phyloP scores from a whole-genome alignment of 108 stramenopile species.

The Mayamaea pseudoterrestris region DNA sequence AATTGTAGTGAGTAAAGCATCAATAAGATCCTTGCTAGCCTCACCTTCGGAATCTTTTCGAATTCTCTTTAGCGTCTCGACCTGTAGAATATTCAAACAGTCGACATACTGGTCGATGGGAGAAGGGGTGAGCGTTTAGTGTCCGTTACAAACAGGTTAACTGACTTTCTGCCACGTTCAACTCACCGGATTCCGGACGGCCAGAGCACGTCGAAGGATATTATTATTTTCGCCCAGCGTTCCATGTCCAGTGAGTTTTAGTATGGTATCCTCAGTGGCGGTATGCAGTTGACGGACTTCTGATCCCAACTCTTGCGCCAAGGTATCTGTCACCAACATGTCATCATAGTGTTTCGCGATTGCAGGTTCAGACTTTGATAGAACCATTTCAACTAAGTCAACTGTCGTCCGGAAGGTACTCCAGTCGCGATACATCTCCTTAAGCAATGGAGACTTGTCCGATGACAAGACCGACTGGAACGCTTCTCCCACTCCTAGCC shows the following conservation, averaged over 20 bases:
- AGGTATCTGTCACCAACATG: constrained; percentile 59
- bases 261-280: constrained; percentile 58
- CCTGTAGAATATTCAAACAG: constrained; percentile 89
- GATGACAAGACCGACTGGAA: constrained; percentile 41
- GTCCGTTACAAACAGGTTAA: too few species aligned
- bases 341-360: constrained; percentile 88
- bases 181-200: constrained; percentile 81
- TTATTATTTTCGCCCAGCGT: constrained; percentile 59
- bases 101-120: constrained; percentile 98
- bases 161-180: too few species aligned
- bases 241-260: constrained; percentile 65
- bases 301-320: constrained; percentile 58
- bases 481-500: constrained; percentile 93
- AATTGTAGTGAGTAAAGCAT: constrained; percentile 88
- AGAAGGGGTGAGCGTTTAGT: too few species aligned
- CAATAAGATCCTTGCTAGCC: constrained; percentile 76
- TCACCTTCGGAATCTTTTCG: constrained; percentile 41
- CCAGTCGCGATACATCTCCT: constrained; percentile 85
- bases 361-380: constrained; percentile 84
- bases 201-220: constrained; percentile 62
- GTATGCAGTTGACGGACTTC: constrained; percentile 64
- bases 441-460: constrained; percentile 29
- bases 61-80: constrained; percentile 82
- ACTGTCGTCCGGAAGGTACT: constrained; percentile 85
- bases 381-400: constrained; percentile 92